Base-by-base conservation (phyloP, 345 rosid genomes). In the Euphorbia tirucalli region DNA sequence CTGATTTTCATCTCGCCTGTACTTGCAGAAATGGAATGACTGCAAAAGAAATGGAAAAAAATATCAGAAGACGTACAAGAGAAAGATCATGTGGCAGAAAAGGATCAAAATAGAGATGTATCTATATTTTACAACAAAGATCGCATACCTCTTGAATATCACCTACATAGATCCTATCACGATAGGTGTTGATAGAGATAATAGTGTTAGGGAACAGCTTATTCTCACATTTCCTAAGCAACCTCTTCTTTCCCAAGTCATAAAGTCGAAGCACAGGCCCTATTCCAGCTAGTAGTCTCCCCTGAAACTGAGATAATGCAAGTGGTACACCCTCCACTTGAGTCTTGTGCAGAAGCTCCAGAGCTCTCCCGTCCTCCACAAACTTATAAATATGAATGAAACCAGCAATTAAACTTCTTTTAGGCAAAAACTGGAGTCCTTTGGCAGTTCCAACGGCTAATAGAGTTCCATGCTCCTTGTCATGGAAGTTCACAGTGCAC, bases 11-110 rank as follows among this genome's bases (percentile, higher is more conserved):
- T 95, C 99, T 58, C 97, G 92, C 60, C 98, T 89, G 72, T 95
- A 95, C 84, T 92, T 95, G 98, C 99, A 95, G 80, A 86, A 95
- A 76, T 92, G 99, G 81, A 95, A 95, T 49, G 99, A 95, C 97
- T 95, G 88, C 86, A 78, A 81, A 65, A 43, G 77, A 68, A 16
- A 72, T 6, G 24, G 52, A n/a, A n/a, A n/a, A n/a, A 21, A 19
- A 68, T 31, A 49, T 19, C 13, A 52, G 67, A 6, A 0, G 7
- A 27, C 21, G 25, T 39, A 31, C 10, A 21, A 14, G 43, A 65
- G 1, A 28, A 28, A 54, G 46, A 70, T 49, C 15, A 21, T 14
- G 7, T 7, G 18, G 50, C 28, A 54, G 18, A 44, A 11, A 31
- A 11, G 48, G 21, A 31, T 31, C 1, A 18, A 48, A 46, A 8